Conservation (phyloP, 306 rosid genomes). For the Malus domestica region DNA sequence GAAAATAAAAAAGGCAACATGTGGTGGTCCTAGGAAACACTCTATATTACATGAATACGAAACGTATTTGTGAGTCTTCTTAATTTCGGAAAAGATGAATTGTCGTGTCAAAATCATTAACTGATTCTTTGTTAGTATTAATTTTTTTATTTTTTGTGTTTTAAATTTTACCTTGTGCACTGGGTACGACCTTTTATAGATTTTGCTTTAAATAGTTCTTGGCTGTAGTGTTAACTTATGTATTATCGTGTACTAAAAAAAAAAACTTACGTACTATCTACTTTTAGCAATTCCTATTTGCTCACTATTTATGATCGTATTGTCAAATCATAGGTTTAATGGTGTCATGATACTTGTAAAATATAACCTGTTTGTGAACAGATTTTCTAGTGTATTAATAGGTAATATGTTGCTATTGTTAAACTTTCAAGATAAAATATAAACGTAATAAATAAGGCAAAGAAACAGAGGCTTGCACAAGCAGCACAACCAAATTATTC, state of each 20-base stretch:
- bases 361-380: neutral
- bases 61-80: neutral
- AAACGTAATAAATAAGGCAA: too few species aligned
- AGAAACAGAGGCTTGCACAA: too few species aligned
- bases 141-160: neutral
- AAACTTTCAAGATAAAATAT: too few species aligned
- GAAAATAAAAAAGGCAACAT: neutral
- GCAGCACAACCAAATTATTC: too few species aligned
- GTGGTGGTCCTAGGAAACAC: constrained; percentile 17
- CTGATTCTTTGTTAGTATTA: too few species aligned
- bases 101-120: accelerated
- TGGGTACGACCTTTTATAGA: too few species aligned
- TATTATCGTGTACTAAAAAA: too few species aligned
- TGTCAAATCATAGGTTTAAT: neutral
- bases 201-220: neutral
- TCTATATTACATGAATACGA: constrained; percentile 6
- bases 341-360: neutral
- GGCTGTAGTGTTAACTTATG: too few species aligned
- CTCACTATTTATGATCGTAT: neutral
- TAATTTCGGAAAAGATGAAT: accelerated
- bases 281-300: neutral
- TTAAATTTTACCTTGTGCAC: too few species aligned
- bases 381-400: neutral
- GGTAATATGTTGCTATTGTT: neutral
- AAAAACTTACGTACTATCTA: neutral